phyloP scores from a whole-genome alignment of 441 rosid genomes.

The Kokia cookei region DNA sequence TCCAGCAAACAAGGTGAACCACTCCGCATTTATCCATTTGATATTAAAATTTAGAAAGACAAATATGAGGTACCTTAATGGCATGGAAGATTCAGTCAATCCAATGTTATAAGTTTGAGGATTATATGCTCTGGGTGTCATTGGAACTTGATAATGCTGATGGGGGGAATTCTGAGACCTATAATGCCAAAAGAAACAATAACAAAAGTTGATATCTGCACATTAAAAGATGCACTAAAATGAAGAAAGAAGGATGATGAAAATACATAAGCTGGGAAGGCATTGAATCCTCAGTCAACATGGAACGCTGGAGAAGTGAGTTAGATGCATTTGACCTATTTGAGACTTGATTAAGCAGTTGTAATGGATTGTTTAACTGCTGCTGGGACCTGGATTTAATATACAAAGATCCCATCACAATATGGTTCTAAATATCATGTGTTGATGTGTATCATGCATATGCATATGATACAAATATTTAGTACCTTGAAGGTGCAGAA shows the following conservation, averaged over 20 bases:
- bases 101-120: background rate
- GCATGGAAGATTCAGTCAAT: background rate
- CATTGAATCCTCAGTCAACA: background rate
- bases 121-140: background rate
- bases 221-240: background rate
- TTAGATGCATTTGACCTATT: slow-evolving; percentile 7
- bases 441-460: background rate
- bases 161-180: slow-evolving; percentile 7
- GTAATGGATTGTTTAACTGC: background rate
- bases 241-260: background rate
- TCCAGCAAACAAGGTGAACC: background rate
- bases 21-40: background rate
- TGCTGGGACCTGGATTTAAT: background rate
- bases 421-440: background rate
- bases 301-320: background rate
- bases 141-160: slow-evolving; percentile 5
- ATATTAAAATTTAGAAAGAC: background rate
- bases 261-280: slow-evolving; percentile 1
- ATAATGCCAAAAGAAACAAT: background rate
- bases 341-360: background rate
- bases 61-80: background rate
- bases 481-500: slow-evolving; percentile 6
- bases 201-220: background rate
- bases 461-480: background rate
- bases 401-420: background rate